Evolutionary conservation across 139 green algal genomes (phyloP).

Genomic region (Nannochloris sp.): DNA sequence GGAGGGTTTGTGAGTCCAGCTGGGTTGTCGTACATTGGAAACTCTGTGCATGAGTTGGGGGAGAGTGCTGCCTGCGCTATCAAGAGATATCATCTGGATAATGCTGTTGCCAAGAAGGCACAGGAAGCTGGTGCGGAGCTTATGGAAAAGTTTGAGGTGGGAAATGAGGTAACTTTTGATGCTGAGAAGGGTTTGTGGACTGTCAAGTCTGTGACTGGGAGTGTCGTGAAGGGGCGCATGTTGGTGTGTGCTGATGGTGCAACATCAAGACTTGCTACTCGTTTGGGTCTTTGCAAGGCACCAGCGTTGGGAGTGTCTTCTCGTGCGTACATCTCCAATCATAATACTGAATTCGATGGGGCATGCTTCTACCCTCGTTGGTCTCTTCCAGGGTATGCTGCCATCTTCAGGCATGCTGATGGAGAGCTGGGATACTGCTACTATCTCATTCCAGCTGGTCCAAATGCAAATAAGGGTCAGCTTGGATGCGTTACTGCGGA

Average conservation of each 20-base stretch:
- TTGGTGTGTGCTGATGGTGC: slow-evolving; percentile 81
- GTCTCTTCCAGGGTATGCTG: slow-evolving; percentile 70
- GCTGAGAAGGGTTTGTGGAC: slow-evolving; percentile 64
- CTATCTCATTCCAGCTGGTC: slow-evolving; percentile 83
- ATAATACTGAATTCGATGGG: slow-evolving; percentile 89
- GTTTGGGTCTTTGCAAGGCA: slow-evolving; percentile 83
- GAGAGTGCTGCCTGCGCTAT: slow-evolving; percentile 68
- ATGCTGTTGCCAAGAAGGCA: slow-evolving; percentile 39
- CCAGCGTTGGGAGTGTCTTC: slow-evolving; percentile 64
- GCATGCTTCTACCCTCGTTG: slow-evolving; percentile 61
- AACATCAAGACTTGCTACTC: slow-evolving; percentile 74
- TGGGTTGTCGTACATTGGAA: slow-evolving; percentile 80
- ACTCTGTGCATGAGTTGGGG: slow-evolving; percentile 49
- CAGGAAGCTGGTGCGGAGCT: slow-evolving; percentile 57
- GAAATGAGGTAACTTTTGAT: slow-evolving; percentile 51
- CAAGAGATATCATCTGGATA: slow-evolving; percentile 79
- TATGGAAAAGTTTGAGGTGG: slow-evolving; percentile 75
- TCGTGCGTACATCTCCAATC: slow-evolving; percentile 75
- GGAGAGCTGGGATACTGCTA: slow-evolving; percentile 93
- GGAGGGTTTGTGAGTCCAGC: slow-evolving; percentile 59
- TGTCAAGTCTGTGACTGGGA: slow-evolving; percentile 44
- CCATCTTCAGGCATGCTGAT: slow-evolving; percentile 76
- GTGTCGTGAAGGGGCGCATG: slow-evolving; percentile 48
- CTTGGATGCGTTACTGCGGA: slow-evolving; percentile 67
- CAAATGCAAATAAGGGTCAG: slow-evolving; percentile 40